A percentile compares a stretch with the other conserved stretches of the same genome.
These are phyloP conservation scores for Lactifluus hygrophoroides DNA, from an alignment of 768 basidiomycete genomes.

Conservation along the genomic window DNA sequence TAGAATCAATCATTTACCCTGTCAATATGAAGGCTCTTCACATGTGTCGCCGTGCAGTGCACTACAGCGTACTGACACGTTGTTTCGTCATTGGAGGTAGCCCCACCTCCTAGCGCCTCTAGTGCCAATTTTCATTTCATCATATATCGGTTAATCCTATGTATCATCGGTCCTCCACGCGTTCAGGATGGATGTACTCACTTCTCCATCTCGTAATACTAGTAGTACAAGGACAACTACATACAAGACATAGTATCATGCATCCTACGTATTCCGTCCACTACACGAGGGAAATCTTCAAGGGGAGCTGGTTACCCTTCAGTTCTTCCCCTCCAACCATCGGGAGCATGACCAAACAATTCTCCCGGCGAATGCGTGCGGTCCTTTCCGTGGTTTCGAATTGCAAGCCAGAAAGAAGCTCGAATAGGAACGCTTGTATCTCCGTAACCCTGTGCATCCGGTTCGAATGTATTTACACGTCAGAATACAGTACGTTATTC, in stretches of 20 bases:
- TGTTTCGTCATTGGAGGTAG: too few relatives aligned
- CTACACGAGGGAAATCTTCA: conserved; percentile 4
- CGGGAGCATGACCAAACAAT: conserved; percentile 13
- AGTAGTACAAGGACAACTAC: neutral
- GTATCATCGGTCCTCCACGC: too few relatives aligned
- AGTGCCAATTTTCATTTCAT: too few relatives aligned
- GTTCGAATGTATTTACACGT: neutral
- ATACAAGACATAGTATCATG: neutral
- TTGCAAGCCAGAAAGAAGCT: conserved; percentile 46
- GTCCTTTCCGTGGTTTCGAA: conserved; percentile 31
- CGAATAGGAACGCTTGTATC: conserved; percentile 51
- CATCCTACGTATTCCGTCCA: neutral
- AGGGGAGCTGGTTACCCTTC: conserved; percentile 15
- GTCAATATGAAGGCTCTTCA: too few relatives aligned
- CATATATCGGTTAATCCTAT: too few relatives aligned
- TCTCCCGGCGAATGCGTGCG: conserved; percentile 26
- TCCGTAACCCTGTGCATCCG: conserved; percentile 30
- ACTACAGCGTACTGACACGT: too few relatives aligned
- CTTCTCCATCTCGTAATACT: too few relatives aligned
- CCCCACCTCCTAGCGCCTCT: too few relatives aligned
- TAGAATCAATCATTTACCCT: too few relatives aligned
- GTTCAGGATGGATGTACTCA: too few relatives aligned
- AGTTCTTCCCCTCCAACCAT: conserved; percentile 13
- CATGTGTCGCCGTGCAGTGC: too few relatives aligned
- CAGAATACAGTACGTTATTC: neutral